These are phyloP conservation scores for Xylaria sp. DNA, from an alignment of 2,329 filamentous ascomycete species.

Conservation along the genomic window DNA sequence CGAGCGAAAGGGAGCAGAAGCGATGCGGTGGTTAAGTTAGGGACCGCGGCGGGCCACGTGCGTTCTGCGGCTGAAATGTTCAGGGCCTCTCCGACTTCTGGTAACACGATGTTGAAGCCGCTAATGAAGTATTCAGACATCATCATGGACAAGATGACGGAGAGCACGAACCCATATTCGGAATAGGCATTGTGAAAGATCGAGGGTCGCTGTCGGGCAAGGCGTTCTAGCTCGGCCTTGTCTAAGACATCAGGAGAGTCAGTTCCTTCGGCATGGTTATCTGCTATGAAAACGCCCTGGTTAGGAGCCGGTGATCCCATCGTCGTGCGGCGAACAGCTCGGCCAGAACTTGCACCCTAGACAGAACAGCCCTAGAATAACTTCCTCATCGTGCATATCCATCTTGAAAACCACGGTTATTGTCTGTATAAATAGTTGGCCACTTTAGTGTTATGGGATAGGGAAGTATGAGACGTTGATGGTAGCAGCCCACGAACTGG, in stretches of 20 bases:
- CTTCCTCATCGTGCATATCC: background rate
- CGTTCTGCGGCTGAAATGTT: slow-evolving; percentile 69
- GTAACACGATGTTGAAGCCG: slow-evolving; percentile 79
- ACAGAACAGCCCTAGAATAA: background rate
- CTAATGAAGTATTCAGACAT: slow-evolving; percentile 79
- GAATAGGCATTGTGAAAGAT: slow-evolving; percentile 61
- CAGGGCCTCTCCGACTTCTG: slow-evolving; percentile 70
- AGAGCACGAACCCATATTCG: slow-evolving; percentile 70
- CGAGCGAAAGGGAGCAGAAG: slow-evolving; percentile 73
- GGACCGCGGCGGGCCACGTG: slow-evolving; percentile 73
- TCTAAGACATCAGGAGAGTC: slow-evolving; percentile 39
- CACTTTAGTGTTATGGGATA: background rate
- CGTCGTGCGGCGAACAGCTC: slow-evolving; percentile 23
- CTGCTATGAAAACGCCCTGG: slow-evolving; percentile 31
- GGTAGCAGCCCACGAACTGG: background rate
- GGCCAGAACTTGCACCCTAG: slow-evolving; percentile 1
- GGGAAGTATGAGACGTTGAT: background rate
- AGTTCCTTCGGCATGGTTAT: slow-evolving; percentile 29
- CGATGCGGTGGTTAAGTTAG: slow-evolving; percentile 65
- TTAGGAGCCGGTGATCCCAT: slow-evolving; percentile 24
- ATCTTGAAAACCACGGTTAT: slow-evolving; percentile 17
- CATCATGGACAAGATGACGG: slow-evolving; percentile 68
- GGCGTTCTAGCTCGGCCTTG: slow-evolving; percentile 60
- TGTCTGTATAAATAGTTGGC: slow-evolving; percentile 16
- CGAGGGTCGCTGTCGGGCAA: slow-evolving; percentile 68